phyloP scores from a whole-genome alignment of 202 grass and related monocot species.

The Panicum virgatum region DNA sequence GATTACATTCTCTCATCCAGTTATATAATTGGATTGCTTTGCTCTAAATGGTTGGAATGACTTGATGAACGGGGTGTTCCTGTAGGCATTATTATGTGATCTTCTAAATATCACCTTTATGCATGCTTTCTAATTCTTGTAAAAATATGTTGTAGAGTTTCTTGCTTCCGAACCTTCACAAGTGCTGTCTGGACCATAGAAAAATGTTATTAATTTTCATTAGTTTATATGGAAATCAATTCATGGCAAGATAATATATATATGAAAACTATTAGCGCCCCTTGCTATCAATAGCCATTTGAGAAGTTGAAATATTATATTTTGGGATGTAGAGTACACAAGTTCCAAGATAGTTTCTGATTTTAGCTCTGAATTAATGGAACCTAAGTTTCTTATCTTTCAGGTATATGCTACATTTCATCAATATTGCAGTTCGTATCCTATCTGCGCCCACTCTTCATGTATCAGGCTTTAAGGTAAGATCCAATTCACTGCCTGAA shows the following conservation, averaged over 20 bases:
- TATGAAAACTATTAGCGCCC: not conserved
- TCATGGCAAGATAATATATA: not conserved
- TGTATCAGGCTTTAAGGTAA: constrained; percentile 95
- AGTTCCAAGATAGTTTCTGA: constrained; percentile 15
- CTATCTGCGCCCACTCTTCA: constrained; percentile 86
- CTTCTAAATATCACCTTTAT: not conserved
- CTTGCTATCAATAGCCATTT: constrained; percentile 17
- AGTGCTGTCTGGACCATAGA: not conserved
- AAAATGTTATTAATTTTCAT: constrained; percentile 10
- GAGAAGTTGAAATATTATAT: not conserved
- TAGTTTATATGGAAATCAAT: constrained; percentile 18
- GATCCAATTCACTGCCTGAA: constrained; percentile 27
- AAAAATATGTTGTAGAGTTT: constrained; percentile 2
- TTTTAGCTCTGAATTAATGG: constrained; percentile 1
- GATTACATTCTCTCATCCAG: not conserved
- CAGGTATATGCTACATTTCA: constrained; percentile 82
- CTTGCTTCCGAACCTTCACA: constrained; percentile 16
- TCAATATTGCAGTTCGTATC: constrained; percentile 80
- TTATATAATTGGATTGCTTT: not conserved
- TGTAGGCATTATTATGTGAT: constrained; percentile 3
- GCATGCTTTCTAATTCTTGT: not conserved
- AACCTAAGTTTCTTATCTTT: constrained; percentile 36
- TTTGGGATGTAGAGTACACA: not conserved
- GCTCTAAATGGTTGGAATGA: constrained; percentile 10
- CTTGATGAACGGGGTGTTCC: not conserved